Percentiles rank a stretch among this genome's conserved stretches.
phyloP scores from a whole-genome alignment of 257 asterid genomes.

The Solanum etuberosum region DNA sequence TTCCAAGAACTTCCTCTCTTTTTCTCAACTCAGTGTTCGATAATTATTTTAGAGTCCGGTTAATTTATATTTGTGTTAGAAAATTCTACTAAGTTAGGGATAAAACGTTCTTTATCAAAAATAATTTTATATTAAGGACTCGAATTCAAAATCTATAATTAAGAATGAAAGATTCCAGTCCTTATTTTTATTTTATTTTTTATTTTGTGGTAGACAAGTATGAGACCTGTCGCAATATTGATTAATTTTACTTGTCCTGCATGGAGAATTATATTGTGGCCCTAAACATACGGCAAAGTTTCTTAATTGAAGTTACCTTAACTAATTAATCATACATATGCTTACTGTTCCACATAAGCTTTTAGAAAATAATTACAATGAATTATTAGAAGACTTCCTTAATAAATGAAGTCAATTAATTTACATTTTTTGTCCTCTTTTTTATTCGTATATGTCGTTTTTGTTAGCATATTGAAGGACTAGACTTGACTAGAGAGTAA shows the following conservation, averaged over 20 bases:
- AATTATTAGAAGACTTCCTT: neutral
- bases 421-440: neutral
- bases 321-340: neutral
- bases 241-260: neutral
- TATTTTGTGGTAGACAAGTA: neutral
- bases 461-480: neutral
- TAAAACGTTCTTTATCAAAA: neutral
- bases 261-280: neutral
- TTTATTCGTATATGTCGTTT: neutral
- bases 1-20: neutral
- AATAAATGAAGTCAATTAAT: neutral
- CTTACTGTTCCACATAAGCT: neutral
- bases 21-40: rapidly evolving
- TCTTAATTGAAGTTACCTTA: neutral
- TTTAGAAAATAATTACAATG: neutral
- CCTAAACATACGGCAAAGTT: neutral
- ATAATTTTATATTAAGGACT: neutral
- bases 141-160: too few relatives aligned
- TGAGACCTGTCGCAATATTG: neutral
- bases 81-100: neutral
- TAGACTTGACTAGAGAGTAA: neutral
- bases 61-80: neutral
- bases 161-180: too few relatives aligned
- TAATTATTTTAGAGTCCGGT: neutral
- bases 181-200: neutral